Evolutionary conservation across 169 alveolate species (phyloP).

Genomic region (Plasmodium inui): DNA sequence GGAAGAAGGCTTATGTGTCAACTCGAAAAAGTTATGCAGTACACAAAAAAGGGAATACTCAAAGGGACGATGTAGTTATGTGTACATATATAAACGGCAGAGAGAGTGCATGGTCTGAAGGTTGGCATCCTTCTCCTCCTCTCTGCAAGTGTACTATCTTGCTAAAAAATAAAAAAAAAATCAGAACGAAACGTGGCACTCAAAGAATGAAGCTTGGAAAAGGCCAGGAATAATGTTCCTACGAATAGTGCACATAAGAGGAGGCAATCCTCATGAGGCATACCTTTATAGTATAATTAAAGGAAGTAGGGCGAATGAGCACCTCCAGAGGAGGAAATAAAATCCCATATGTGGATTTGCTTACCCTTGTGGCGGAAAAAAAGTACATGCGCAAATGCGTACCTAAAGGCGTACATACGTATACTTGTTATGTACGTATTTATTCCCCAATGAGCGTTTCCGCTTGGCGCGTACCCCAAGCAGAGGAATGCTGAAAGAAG

Average conservation of each 20-base stretch:
- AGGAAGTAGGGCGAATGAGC: background rate
- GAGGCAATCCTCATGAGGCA: background rate
- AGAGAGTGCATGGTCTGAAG: background rate
- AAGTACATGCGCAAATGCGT: background rate
- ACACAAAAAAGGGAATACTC: background rate
- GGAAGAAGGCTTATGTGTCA: background rate
- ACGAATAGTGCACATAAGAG: background rate
- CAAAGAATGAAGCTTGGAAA: background rate
- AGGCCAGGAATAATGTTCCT: background rate
- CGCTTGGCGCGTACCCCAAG: background rate
- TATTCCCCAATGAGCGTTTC: background rate
- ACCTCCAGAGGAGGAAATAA: background rate
- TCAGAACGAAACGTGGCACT: background rate
- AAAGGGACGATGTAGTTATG: background rate
- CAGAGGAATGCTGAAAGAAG: background rate
- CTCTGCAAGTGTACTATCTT: background rate
- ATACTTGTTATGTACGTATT: background rate
- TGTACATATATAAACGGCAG: background rate
- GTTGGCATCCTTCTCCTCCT: background rate
- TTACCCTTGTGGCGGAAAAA: background rate
- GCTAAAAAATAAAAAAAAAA: background rate
- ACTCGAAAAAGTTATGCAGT: background rate
- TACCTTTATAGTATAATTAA: background rate
- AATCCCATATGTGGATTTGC: background rate
- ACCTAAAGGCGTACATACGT: background rate